Evolutionary conservation across 2,329 filamentous ascomycete genomes (phyloP).

Genomic region (Graphilbum ipis-grandicollis): DNA sequence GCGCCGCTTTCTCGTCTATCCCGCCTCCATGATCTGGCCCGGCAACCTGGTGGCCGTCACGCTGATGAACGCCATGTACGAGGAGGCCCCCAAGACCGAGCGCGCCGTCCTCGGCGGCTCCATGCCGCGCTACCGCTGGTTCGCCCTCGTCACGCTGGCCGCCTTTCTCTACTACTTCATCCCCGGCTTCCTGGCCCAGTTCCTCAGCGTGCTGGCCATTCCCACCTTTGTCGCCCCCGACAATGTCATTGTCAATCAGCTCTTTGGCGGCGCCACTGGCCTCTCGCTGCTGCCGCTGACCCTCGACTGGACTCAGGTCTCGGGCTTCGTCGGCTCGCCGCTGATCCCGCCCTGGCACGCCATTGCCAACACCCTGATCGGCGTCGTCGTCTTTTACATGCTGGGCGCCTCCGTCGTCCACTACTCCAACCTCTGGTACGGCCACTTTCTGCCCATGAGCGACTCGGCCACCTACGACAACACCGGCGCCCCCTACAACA

Average conservation of each 20-base stretch:
- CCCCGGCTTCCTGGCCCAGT: constrained; percentile 30
- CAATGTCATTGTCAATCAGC: constrained; percentile 27
- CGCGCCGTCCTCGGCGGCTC: constrained; percentile 40
- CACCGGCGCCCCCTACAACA: constrained; percentile 45
- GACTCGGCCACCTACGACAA: constrained; percentile 58
- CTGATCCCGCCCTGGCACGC: constrained; percentile 57
- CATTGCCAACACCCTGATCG: constrained; percentile 55
- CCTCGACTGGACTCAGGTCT: constrained; percentile 42
- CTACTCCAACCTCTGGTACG: constrained; percentile 49
- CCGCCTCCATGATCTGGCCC: constrained; percentile 61
- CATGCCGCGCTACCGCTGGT: constrained; percentile 39
- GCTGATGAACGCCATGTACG: constrained; percentile 58
- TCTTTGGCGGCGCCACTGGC: constrained; percentile 29
- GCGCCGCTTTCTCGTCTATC: constrained; percentile 45
- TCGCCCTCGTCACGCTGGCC: constrained; percentile 21
- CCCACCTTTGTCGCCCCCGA: constrained; percentile 29
- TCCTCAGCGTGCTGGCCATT: constrained; percentile 28
- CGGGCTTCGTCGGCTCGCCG: constrained; percentile 50
- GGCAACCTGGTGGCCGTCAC: constrained; percentile 47
- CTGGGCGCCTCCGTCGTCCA: constrained; percentile 42
- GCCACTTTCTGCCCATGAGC: constrained; percentile 48
- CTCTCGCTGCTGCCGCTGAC: constrained; percentile 25
- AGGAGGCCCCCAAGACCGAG: constrained; percentile 31
- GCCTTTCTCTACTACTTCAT: constrained; percentile 37
- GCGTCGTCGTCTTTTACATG: constrained; percentile 48